A percentile compares a stretch with the other conserved stretches of the same genome.
These are phyloP conservation scores for Penicillium sp. DNA, from an alignment of 2,329 filamentous ascomycete genomes.

Conservation along the genomic window DNA sequence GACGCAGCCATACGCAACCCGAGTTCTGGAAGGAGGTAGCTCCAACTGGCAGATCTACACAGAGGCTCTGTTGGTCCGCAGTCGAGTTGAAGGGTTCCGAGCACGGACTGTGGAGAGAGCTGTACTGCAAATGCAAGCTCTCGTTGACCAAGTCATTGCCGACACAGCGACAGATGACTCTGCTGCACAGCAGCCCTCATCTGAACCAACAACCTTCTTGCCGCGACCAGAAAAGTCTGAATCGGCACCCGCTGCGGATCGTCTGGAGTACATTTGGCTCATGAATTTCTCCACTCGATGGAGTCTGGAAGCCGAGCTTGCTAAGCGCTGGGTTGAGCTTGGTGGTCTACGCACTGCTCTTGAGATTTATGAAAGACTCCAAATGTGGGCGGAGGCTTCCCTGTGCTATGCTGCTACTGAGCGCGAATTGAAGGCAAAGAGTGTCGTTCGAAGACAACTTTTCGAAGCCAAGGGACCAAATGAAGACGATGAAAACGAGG, in stretches of 20 bases:
- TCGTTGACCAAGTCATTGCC: conserved; percentile 90
- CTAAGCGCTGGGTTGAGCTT: conserved; percentile 82
- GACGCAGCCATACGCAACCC: conserved; percentile 80
- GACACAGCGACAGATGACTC: conserved; percentile 58
- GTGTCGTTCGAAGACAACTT: conserved; percentile 69
- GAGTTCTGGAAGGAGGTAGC: conserved; percentile 79
- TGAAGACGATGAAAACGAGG: conserved; percentile 49
- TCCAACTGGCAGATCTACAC: conserved; percentile 99
- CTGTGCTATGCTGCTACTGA: conserved; percentile 75
- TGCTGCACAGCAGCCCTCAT: conserved; percentile 28
- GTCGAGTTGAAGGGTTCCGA: conserved; percentile 79
- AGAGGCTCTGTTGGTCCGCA: conserved; percentile 81
- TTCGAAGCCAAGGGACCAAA: conserved; percentile 56
- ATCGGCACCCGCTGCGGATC: conserved; percentile 64
- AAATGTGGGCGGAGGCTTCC: conserved; percentile 92
- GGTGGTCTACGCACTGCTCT: conserved; percentile 84
- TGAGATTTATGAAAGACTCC: conserved; percentile 89
- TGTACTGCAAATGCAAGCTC: conserved; percentile 84
- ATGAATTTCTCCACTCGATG: conserved; percentile 80
- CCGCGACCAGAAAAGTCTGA: conserved; percentile 69
- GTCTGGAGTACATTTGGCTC: conserved; percentile 76
- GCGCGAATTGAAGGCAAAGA: conserved; percentile 76
- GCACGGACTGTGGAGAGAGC: conserved; percentile 84
- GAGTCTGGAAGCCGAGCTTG: conserved; percentile 91
- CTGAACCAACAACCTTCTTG: conserved; percentile 68